These are phyloP conservation scores for Abortiporus biennis DNA, from an alignment of 1,284 basidiomycete genomes.

Conservation along the genomic window DNA sequence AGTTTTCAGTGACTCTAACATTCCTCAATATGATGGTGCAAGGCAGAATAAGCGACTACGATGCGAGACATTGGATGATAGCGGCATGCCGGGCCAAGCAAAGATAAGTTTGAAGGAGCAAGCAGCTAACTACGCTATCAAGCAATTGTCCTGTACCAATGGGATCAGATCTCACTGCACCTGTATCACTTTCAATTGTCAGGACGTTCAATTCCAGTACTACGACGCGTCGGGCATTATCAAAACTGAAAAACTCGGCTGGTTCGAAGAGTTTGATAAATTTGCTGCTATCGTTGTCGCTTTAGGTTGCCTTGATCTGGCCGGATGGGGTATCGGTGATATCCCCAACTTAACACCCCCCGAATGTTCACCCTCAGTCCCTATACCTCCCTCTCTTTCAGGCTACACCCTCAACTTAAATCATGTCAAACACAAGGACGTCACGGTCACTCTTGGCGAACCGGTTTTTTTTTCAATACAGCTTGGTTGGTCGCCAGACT, in stretches of 20 bases:
- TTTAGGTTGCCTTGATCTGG: neutral
- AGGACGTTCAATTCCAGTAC: neutral
- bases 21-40: neutral
- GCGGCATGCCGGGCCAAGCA: neutral
- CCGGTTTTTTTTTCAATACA: conserved; percentile 6
- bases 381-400: neutral
- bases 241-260: neutral
- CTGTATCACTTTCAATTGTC: neutral
- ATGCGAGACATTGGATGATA: neutral
- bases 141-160: neutral
- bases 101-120: neutral
- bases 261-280: conserved; percentile 6
- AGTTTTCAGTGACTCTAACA: too few species aligned
- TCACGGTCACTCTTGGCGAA: neutral
- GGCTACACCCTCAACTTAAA: neutral
- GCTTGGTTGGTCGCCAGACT: conserved; percentile 1
- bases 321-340: neutral
- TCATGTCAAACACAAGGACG: neutral
- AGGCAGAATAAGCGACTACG: neutral
- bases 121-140: neutral
- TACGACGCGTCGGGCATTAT: conserved; percentile 7
- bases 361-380: neutral
- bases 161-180: neutral
- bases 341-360: neutral
- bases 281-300: conserved; percentile 6